These are phyloP conservation scores for Clonostachys sp. DNA, from an alignment of 2,329 filamentous ascomycete genomes.

Conservation along the genomic window DNA sequence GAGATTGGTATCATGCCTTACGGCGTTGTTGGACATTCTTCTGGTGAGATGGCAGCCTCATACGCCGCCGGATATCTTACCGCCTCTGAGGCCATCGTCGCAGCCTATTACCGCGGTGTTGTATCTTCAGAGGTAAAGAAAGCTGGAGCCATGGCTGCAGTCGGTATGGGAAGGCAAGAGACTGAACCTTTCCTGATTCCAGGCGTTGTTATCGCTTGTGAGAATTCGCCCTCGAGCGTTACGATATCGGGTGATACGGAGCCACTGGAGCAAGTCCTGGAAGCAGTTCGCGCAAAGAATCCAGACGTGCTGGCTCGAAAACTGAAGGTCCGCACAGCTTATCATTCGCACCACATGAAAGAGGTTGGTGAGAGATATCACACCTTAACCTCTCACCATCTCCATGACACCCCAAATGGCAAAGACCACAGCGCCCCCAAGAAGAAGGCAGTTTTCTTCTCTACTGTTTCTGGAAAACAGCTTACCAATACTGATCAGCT, in stretches of 20 bases:
- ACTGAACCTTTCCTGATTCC: conserved; percentile 9
- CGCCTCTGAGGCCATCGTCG: conserved; percentile 30
- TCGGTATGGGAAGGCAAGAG: neutral
- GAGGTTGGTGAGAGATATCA: conserved; percentile 10
- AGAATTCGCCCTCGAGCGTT: conserved; percentile 11
- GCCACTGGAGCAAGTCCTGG: conserved; percentile 13
- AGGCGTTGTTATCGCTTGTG: conserved; percentile 13
- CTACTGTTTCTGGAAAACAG: conserved; percentile 5
- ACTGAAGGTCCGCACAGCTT: conserved; percentile 37
- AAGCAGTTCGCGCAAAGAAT: conserved; percentile 7
- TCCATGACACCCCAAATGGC: too few relatives aligned
- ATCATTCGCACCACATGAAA: conserved; percentile 34
- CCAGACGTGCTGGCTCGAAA: conserved; percentile 24
- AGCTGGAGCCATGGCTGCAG: conserved; percentile 21
- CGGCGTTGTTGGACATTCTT: conserved; percentile 37
- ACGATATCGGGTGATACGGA: conserved; percentile 22
- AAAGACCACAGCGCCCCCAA: too few relatives aligned
- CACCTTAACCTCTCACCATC: neutral
- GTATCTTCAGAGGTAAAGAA: conserved; percentile 20
- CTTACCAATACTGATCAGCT: neutral
- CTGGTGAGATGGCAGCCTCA: conserved; percentile 40
- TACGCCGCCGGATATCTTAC: conserved; percentile 30
- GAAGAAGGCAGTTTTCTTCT: conserved; percentile 3
- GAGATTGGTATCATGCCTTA: conserved; percentile 25
- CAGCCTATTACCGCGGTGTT: conserved; percentile 44